Evolutionary conservation across 805 yeast genomes (phyloP).

Genomic region (Saccharomycopsis vini): DNA sequence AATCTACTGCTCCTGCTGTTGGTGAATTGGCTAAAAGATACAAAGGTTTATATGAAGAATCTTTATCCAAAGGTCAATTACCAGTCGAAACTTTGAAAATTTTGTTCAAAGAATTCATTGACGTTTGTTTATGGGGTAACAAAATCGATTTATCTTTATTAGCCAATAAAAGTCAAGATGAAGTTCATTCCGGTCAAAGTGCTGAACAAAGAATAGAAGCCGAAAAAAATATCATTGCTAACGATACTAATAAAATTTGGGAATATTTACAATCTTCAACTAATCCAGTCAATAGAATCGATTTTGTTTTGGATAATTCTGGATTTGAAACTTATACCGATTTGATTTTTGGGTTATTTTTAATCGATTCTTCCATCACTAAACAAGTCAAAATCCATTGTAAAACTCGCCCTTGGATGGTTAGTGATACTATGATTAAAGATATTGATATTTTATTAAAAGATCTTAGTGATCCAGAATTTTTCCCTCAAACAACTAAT

Average conservation of each 20-base stretch:
- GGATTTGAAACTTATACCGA: constrained; percentile 96
- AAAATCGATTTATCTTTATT: constrained; percentile 90
- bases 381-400: constrained; percentile 69
- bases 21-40: constrained; percentile 68
- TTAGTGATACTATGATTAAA: constrained; percentile 84
- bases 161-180: constrained; percentile 83
- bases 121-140: constrained; percentile 94
- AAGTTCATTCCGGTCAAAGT: constrained; percentile 86
- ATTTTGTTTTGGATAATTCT: constrained; percentile 82
- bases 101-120: constrained; percentile 72
- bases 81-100: constrained; percentile 29
- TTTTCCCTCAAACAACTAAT: constrained; percentile 34
- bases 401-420: constrained; percentile 94
- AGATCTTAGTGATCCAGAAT: constrained; percentile 43
- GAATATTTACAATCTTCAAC: constrained; percentile 25
- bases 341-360: constrained; percentile 51
- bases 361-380: constrained; percentile 63
- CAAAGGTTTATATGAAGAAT: constrained; percentile 31
- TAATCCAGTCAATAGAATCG: constrained; percentile 41
- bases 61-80: constrained; percentile 16
- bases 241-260: constrained; percentile 72
- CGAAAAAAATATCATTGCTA: constrained; percentile 66
- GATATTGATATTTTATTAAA: constrained; percentile 56
- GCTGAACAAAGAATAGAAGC: constrained; percentile 76
- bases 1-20: constrained; percentile 68